phyloP scores from a whole-genome alignment of 805 yeast species.

The Candida dajiaensis region DNA sequence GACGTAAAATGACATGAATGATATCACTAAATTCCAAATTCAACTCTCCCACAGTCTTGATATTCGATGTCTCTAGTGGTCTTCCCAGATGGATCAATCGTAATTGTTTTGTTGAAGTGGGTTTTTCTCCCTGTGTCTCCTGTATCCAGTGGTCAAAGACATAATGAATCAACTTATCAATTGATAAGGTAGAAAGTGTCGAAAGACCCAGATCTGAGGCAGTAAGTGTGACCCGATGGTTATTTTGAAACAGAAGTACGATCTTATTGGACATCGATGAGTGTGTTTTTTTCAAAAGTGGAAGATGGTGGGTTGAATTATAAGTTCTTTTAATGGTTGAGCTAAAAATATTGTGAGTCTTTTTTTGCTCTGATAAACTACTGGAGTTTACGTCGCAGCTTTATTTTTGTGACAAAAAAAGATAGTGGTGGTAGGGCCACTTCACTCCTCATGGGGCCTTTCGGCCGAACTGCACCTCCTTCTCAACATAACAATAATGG shows the following conservation, averaged over 20 bases:
- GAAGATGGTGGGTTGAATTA: no score
- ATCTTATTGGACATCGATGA: not conserved
- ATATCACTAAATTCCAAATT: constrained; percentile 20
- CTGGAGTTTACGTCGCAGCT: no score
- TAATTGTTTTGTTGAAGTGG: constrained; percentile 5
- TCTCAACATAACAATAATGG: no score
- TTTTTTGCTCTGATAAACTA: no score
- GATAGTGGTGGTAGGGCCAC: no score
- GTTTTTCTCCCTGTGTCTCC: not conserved
- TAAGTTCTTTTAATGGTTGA: no score
- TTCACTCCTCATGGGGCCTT: no score
- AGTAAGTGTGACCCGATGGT: not conserved
- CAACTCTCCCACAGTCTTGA: constrained; percentile 6
- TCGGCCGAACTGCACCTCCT: no score
- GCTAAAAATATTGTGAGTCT: no score
- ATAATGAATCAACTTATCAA: not conserved
- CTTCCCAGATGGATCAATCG: constrained; percentile 28
- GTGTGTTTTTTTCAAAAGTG: no score
- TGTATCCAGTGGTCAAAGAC: not conserved
- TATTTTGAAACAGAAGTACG: not conserved
- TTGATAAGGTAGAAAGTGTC: not conserved
- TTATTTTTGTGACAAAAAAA: no score
- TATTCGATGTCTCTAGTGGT: constrained; percentile 15
- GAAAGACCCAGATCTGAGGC: not conserved
- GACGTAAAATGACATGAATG: constrained; percentile 27